Conservation (phyloP, 306 rosid genomes). For the Hippophae tibetana region DNA sequence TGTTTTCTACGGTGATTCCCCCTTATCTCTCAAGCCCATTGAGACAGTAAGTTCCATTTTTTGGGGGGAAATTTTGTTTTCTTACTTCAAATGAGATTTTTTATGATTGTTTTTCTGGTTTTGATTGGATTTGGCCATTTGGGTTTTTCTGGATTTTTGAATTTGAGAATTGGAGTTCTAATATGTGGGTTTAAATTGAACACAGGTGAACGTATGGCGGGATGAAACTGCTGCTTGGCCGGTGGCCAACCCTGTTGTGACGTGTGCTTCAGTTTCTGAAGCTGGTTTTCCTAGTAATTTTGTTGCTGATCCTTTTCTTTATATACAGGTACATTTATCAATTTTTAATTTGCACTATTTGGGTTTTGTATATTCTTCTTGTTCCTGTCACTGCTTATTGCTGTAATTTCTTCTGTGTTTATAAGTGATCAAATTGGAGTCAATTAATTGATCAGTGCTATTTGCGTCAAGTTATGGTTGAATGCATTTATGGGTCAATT, state of each 20-base stretch:
- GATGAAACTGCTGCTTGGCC: constrained; percentile 88
- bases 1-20: constrained; percentile 77
- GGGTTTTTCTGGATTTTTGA: constrained; percentile 6
- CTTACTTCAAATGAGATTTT: not conserved
- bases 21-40: constrained; percentile 78
- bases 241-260: constrained; percentile 85
- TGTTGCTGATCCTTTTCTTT: constrained; percentile 96
- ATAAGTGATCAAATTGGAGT: no score
- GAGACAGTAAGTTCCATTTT: constrained; percentile 48
- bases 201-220: constrained; percentile 62
- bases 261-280: constrained; percentile 86
- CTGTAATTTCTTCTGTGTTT: not conserved
- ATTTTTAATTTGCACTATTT: constrained; percentile 8
- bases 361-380: not conserved
- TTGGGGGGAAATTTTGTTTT: not conserved
- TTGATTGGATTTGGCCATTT: not conserved
- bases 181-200: constrained; percentile 13
- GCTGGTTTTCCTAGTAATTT: constrained; percentile 92
- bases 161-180: not conserved
- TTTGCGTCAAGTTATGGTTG: no score
- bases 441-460: no score
- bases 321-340: constrained; percentile 48
- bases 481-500: no score
- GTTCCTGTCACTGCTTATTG: not conserved
- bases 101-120: not conserved